Evolutionary conservation across 805 yeast genomes (phyloP), one percentile per base, ranked within the genome.

Genomic region (Barnettozyma vustinii): DNA sequence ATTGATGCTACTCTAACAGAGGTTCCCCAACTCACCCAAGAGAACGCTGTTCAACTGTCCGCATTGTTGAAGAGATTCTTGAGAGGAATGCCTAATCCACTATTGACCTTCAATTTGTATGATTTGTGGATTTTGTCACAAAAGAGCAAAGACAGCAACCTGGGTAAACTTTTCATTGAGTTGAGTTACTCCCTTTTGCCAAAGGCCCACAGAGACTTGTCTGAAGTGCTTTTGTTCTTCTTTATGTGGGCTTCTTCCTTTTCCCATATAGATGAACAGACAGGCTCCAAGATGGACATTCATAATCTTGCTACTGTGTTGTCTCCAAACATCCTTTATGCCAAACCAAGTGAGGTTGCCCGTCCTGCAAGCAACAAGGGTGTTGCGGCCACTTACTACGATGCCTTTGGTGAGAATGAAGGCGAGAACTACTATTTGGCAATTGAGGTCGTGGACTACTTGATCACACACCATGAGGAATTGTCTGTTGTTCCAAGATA

Each of bases 181-280:
- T 70, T 82, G 53, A 77, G 80, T 4, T 86, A 88, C 61, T 80
- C 94, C 45, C 71, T 91, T 74, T 71, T 94, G 32, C 98, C 97
- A 2, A 73, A 83, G 52, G 74, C 80, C 19, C 85, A 91, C 62
- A 76, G 99, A 49, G 96, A 90, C 63, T 74, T 89, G 43, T 73
- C 91, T 35, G 98, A 94, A 63, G 96, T 91, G 2, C 69, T 94
- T 39, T 72, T 91, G 30, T 81, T 84, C 50, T 94, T 94, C 65
- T 79, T 94, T 62, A 84, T 83, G 65, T 94, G 98, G 98, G 92
- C 91, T 2, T 89, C 98, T 0, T 87, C 98, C 2, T 94, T 94
- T 69, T 87, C 97, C 1, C 91, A 88, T 57, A 80, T 91, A 52
- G 97, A 90, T 60, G 95, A 89, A 58, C 91, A 87, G 56, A 79